These are phyloP conservation scores for Candida takata DNA, from an alignment of 805 yeast genomes.

Conservation along the genomic window DNA sequence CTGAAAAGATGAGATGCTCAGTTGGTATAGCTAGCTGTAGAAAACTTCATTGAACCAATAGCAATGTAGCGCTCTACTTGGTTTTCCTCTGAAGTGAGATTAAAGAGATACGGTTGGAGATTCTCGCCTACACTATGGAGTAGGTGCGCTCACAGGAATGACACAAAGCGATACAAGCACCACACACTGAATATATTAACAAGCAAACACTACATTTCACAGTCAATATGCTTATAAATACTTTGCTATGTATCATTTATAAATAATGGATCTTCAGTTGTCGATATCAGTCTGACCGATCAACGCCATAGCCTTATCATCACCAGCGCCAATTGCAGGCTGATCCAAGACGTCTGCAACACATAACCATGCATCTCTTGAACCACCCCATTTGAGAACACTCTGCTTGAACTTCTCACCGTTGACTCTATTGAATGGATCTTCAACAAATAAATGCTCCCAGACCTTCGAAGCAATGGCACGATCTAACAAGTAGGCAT, in stretches of 20 bases:
- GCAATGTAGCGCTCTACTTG: too few relatives aligned
- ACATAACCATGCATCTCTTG: constrained; percentile 82
- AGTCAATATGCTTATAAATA: background rate
- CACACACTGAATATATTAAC: too few relatives aligned
- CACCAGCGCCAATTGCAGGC: constrained; percentile 58
- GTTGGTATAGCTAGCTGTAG: too few relatives aligned
- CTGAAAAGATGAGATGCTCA: too few relatives aligned
- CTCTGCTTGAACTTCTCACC: constrained; percentile 69
- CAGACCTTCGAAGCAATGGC: constrained; percentile 88
- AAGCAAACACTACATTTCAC: too few relatives aligned
- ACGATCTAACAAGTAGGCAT: constrained; percentile 84
- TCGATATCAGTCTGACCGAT: constrained; percentile 31
- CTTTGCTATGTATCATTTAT: too few relatives aligned
- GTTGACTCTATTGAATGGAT: constrained; percentile 65
- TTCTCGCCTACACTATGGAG: too few relatives aligned
- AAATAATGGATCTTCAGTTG: background rate
- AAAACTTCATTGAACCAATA: too few relatives aligned
- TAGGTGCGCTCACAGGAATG: too few relatives aligned
- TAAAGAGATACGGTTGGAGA: too few relatives aligned
- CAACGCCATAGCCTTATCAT: constrained; percentile 57
- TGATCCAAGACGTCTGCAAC: constrained; percentile 71
- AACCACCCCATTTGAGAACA: constrained; percentile 90
- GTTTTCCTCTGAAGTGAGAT: too few relatives aligned
- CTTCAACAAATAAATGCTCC: constrained; percentile 57
- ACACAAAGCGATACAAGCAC: too few relatives aligned